These are phyloP conservation scores for Podospora pseudoanserina DNA, from an alignment of 495 filamentous ascomycete species.

Conservation along the genomic window DNA sequence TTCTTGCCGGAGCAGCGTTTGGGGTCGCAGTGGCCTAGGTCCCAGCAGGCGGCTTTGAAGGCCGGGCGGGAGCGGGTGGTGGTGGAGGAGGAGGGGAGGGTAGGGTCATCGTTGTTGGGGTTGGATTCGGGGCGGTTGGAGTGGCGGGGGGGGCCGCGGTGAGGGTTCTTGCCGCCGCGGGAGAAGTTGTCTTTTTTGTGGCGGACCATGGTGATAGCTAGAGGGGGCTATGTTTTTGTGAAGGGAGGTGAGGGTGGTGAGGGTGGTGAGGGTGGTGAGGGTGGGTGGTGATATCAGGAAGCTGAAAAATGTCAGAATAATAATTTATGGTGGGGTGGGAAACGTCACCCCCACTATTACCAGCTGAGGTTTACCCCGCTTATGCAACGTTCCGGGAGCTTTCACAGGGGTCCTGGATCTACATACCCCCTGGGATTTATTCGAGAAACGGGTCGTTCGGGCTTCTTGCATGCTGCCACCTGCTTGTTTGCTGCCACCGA, in stretches of 20 bases:
- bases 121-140: slow-evolving; percentile 27
- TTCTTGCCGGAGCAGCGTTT: slow-evolving; percentile 95
- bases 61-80: slow-evolving; percentile 48
- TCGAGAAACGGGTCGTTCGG: slow-evolving; percentile 15
- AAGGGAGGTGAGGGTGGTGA: not conserved
- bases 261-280: not conserved
- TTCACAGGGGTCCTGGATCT: not conserved
- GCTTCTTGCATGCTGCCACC: not conserved
- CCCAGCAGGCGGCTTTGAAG: slow-evolving; percentile 96
- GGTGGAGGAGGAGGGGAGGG: slow-evolving; percentile 34
- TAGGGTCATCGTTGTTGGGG: slow-evolving; percentile 7
- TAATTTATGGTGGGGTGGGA: slow-evolving; percentile 11
- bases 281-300: not conserved
- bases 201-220: slow-evolving; percentile 62
- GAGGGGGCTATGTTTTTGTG: not conserved
- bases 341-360: slow-evolving; percentile 6
- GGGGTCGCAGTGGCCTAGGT: slow-evolving; percentile 94
- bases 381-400: slow-evolving; percentile 18
- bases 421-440: slow-evolving; percentile 16
- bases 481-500: not conserved
- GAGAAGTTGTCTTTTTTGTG: slow-evolving; percentile 87
- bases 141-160: slow-evolving; percentile 37
- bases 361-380: slow-evolving; percentile 14
- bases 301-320: slow-evolving; percentile 2
- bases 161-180: slow-evolving; percentile 59